Percentiles rank a stretch among this genome's conserved stretches.
Conservation (phyloP, 257 asterid species). For the Echium plantagineum region DNA sequence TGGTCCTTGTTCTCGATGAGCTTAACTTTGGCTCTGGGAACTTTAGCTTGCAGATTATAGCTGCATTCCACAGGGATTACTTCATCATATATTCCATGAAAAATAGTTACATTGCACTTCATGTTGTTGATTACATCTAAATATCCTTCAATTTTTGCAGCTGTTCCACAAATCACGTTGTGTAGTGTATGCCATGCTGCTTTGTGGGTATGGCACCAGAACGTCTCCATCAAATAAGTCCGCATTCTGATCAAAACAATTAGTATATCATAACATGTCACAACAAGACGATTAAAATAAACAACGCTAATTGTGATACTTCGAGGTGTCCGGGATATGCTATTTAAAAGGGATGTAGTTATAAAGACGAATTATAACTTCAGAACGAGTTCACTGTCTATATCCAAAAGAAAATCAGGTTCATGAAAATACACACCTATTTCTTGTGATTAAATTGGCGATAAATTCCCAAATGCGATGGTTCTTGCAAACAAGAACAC, state of each 20-base stretch:
- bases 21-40: slow-evolving; percentile 61
- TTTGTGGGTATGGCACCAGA: slow-evolving; percentile 84
- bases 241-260: too few species aligned
- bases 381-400: too few species aligned
- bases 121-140: too few species aligned
- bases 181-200: slow-evolving; percentile 98
- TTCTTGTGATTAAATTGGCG: slow-evolving; percentile 65
- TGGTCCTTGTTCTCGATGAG: slow-evolving; percentile 66
- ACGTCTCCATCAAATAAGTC: slow-evolving; percentile 76
- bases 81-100: slow-evolving; percentile 72
- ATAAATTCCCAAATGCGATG: slow-evolving; percentile 85
- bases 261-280: too few species aligned
- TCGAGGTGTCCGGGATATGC: too few species aligned
- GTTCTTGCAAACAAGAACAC: slow-evolving; percentile 76
- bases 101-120: slow-evolving; percentile 52
- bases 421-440: slow-evolving; percentile 41
- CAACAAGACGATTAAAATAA: too few species aligned
- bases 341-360: too few species aligned
- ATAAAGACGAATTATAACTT: too few species aligned
- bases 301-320: too few species aligned
- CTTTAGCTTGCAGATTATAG: slow-evolving; percentile 40
- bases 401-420: too few species aligned
- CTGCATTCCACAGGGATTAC: slow-evolving; percentile 84
- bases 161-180: too few species aligned
- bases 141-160: too few species aligned